Conservation (phyloP, 106 monocot species). For the Posidonia australis region DNA sequence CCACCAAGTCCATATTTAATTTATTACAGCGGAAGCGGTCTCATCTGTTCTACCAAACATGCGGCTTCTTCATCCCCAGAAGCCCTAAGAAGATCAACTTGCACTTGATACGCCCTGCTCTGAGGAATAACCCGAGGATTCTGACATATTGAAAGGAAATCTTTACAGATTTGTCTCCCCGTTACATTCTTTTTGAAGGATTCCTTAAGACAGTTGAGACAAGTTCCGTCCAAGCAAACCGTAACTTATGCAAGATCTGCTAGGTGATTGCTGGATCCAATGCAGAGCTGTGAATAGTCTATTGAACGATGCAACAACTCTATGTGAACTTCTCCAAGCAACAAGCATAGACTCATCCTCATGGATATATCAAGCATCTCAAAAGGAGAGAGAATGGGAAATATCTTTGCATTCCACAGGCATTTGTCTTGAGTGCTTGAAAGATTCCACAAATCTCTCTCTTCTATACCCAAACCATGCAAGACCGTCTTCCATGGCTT, state of each 20-base stretch:
- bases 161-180: too few species aligned
- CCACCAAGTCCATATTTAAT: conserved; percentile 57
- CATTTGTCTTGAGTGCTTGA: conserved; percentile 29
- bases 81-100: conserved; percentile 84
- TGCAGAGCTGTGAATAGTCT: conserved; percentile 57
- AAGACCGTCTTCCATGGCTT: conserved; percentile 87
- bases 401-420: conserved; percentile 88
- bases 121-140: conserved; percentile 48
- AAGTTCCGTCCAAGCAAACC: conserved; percentile 80
- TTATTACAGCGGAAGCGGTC: conserved; percentile 69
- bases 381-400: conserved; percentile 38
- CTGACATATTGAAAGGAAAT: conserved; percentile 41
- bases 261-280: conserved; percentile 51
- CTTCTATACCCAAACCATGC: conserved; percentile 50
- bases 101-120: conserved; percentile 82
- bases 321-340: conserved; percentile 56
- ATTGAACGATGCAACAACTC: conserved; percentile 65
- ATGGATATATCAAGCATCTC: conserved; percentile 54
- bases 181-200: too few species aligned
- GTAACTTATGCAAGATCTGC: conserved; percentile 64
- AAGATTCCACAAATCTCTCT: conserved; percentile 61
- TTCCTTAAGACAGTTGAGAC: conserved; percentile 67
- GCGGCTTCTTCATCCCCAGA: conserved; percentile 68
- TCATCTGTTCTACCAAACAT: conserved; percentile 45
- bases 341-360: conserved; percentile 29